Percentiles rank a stretch among this genome's conserved stretches.
phyloP scores from a whole-genome alignment of 306 rosid genomes.

The Vigna trinervia region DNA sequence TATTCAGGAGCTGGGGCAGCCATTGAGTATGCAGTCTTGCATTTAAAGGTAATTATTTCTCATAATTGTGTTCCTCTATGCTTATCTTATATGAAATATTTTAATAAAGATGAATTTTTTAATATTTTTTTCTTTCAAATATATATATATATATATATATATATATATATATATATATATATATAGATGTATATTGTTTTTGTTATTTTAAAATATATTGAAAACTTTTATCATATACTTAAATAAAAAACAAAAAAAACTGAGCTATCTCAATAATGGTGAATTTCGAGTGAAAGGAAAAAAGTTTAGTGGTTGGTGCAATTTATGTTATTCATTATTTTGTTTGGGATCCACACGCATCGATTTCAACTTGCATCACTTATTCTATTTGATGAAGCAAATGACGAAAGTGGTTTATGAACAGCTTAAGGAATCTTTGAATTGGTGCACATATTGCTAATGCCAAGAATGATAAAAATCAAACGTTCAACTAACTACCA shows the following conservation, averaged over 20 bases:
- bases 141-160: no score
- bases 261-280: background rate
- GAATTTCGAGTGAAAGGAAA: constrained; percentile 30
- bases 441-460: constrained; percentile 17
- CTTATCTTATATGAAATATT: background rate
- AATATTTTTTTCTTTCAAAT: no score
- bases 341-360: constrained; percentile 45
- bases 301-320: constrained; percentile 37
- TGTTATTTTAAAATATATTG: no score
- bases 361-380: constrained; percentile 18
- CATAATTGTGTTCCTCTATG: background rate
- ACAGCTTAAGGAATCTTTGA: background rate
- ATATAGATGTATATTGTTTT: no score
- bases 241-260: no score
- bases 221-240: no score
- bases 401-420: constrained; percentile 3
- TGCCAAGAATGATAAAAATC: background rate
- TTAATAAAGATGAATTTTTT: no score
- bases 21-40: constrained; percentile 89
- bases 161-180: no score
- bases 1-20: constrained; percentile 95
- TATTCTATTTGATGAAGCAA: background rate
- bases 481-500: constrained; percentile 7
- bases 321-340: constrained; percentile 32
- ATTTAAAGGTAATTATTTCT: constrained; percentile 68